These are phyloP conservation scores for Achaetomiella virescens DNA, from an alignment of 495 filamentous ascomycete species.

Conservation along the genomic window DNA sequence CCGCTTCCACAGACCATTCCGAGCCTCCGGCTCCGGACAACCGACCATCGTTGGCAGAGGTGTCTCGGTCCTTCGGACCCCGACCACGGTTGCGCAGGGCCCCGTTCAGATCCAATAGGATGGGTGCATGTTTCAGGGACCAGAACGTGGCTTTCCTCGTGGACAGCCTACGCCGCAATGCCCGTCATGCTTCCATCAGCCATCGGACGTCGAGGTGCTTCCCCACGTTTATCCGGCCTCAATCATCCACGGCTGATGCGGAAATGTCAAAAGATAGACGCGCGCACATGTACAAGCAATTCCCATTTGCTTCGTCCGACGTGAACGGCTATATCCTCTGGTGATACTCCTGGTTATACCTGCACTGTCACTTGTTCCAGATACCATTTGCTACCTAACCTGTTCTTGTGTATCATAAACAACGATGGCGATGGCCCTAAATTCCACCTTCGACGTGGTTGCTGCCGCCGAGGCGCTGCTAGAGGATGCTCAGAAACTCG, in stretches of 20 bases:
- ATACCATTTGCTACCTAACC: no score
- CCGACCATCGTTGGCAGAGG: no score
- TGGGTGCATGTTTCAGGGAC: no score
- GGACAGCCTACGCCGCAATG: no score
- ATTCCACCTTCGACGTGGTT: constrained; percentile 18
- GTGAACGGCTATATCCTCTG: not conserved
- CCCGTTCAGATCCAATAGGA: no score
- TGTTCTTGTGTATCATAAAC: not conserved
- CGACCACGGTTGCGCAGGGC: no score
- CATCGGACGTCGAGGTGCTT: constrained; percentile 2
- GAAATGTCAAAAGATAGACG: not conserved
- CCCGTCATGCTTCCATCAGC: not conserved
- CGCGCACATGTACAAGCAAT: not conserved
- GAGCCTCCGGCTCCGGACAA: no score
- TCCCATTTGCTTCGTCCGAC: not conserved
- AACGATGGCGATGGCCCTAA: not conserved
- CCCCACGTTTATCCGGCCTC: constrained; percentile 3
- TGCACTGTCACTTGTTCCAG: no score
- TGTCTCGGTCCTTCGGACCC: no score
- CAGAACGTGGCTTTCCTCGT: no score
- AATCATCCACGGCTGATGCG: not conserved
- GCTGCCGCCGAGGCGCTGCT: constrained; percentile 22
- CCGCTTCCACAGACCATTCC: no score
- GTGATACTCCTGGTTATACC: no score
- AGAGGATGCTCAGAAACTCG: constrained; percentile 17